These are phyloP conservation scores for Artemisia annua DNA, from an alignment of 129 eudicot genomes.

Conservation along the genomic window DNA sequence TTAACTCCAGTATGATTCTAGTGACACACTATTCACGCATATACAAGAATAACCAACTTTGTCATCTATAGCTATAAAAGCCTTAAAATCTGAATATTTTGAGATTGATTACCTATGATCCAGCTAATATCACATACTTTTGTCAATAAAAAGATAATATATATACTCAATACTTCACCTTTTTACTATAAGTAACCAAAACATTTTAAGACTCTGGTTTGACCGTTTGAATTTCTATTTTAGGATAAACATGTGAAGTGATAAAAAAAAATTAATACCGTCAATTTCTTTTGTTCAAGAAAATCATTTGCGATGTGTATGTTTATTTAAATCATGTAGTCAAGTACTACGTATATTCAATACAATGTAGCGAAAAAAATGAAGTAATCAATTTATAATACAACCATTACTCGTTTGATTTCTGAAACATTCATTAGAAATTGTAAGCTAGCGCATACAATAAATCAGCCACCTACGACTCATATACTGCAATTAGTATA, in stretches of 20 bases:
- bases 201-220: conserved; percentile 15
- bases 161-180: neutral
- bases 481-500: neutral
- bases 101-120: conserved; percentile 2
- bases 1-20: conserved; percentile 5
- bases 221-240: conserved; percentile 23
- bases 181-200: conserved; percentile 23
- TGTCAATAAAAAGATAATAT: conserved; percentile 18
- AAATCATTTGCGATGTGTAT: no score
- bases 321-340: no score
- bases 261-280: neutral
- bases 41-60: conserved; percentile 14
- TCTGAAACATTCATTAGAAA: no score
- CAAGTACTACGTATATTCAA: no score
- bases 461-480: neutral
- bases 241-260: conserved; percentile 2
- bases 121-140: conserved; percentile 7
- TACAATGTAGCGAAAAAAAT: no score
- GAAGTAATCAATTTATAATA: no score
- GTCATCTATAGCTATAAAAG: conserved; percentile 19
- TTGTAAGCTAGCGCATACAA: no score
- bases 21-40: conserved; percentile 19
- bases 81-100: neutral
- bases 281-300: neutral
- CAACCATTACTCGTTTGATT: no score